Evolutionary conservation across 2,329 filamentous ascomycete species (phyloP).

Genomic region (Beauveria scarabaeidicola): DNA sequence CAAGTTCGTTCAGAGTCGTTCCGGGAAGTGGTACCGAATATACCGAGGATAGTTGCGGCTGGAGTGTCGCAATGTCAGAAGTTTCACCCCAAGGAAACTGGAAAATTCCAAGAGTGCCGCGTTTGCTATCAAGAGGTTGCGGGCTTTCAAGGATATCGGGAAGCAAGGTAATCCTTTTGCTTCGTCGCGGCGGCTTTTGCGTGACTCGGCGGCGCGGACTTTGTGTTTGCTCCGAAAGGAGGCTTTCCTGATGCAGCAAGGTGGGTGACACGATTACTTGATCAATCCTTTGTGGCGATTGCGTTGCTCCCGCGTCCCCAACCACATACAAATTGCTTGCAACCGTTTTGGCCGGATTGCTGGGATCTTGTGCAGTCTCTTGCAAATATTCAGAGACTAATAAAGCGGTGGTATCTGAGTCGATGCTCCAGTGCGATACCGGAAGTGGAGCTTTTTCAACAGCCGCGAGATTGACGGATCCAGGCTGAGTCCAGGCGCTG

Average conservation of each 20-base stretch:
- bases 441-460: conserved; percentile 4
- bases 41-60: conserved; percentile 25
- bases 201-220: conserved; percentile 34
- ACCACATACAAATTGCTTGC: neutral
- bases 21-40: conserved; percentile 38
- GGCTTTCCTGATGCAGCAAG: neutral
- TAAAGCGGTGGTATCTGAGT: conserved; percentile 1
- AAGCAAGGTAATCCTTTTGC: conserved; percentile 48
- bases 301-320: neutral
- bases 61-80: conserved; percentile 45
- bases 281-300: neutral
- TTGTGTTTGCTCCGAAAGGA: conserved; percentile 5
- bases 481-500: conserved; percentile 22
- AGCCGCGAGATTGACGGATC: neutral
- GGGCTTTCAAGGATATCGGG: conserved; percentile 58
- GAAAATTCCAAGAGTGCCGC: conserved; percentile 54
- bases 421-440: conserved; percentile 12
- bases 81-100: conserved; percentile 59
- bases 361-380: neutral
- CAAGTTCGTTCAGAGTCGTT: conserved; percentile 31
- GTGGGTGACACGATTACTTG: neutral
- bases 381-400: conserved; percentile 15
- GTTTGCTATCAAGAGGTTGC: conserved; percentile 47
- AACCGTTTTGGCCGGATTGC: neutral
- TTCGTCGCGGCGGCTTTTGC: conserved; percentile 45